phyloP scores from a whole-genome alignment of 495 filamentous ascomycete species.

The Daldinia vernicosa region DNA sequence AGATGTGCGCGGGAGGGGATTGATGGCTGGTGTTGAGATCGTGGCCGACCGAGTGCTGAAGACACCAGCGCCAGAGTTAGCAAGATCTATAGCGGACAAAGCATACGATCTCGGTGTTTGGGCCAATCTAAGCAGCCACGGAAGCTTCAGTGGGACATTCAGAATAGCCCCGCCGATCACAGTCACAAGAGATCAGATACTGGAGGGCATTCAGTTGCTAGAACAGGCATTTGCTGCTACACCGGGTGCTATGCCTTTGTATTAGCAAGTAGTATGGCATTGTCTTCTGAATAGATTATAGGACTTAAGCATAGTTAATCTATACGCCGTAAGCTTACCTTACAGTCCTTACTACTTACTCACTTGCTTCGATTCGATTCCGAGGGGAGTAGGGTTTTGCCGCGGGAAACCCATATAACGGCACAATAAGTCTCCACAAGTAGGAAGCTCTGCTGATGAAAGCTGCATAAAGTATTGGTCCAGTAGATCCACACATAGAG shows the following conservation, averaged over 20 bases:
- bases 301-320: not conserved
- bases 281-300: not conserved
- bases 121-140: constrained; percentile 60
- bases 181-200: constrained; percentile 59
- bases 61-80: constrained; percentile 56
- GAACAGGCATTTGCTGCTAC: not conserved
- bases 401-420: not conserved
- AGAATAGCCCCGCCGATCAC: constrained; percentile 68
- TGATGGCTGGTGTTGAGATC: constrained; percentile 64
- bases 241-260: not conserved
- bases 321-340: not conserved
- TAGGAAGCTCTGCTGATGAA: not conserved
- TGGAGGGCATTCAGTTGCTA: constrained; percentile 14
- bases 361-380: too few relatives aligned
- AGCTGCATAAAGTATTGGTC: not conserved
- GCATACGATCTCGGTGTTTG: constrained; percentile 62
- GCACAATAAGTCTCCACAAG: not conserved
- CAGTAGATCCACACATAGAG: not conserved
- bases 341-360: not conserved
- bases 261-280: not conserved
- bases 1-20: constrained; percentile 63
- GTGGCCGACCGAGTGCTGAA: constrained; percentile 56
- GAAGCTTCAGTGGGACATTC: constrained; percentile 63
- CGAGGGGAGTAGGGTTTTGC: not conserved
- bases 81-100: constrained; percentile 53